These are phyloP conservation scores for Gilbertella persicaria DNA, from an alignment of 371 early-diverging fungal species.

Conservation along the genomic window DNA sequence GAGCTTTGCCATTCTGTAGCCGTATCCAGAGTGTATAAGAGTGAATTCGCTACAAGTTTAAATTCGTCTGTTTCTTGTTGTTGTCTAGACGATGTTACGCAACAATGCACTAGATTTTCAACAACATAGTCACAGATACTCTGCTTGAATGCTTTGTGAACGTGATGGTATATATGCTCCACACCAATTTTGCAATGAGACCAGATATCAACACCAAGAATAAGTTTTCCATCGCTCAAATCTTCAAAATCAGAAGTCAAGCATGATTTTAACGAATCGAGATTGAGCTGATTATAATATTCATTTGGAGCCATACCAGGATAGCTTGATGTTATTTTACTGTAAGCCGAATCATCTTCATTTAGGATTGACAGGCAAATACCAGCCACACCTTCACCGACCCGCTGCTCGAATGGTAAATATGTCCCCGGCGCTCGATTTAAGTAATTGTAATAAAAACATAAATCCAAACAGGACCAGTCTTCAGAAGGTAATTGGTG, in stretches of 20 bases:
- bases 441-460: constrained; percentile 48
- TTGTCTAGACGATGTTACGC: not conserved
- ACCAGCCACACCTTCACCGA: constrained; percentile 77
- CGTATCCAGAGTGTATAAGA: constrained; percentile 35
- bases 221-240: constrained; percentile 22
- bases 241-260: constrained; percentile 26
- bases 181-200: constrained; percentile 62
- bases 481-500: constrained; percentile 7
- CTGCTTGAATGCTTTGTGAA: constrained; percentile 59
- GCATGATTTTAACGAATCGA: constrained; percentile 10
- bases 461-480: constrained; percentile 26
- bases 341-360: constrained; percentile 9
- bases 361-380: constrained; percentile 31
- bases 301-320: not conserved
- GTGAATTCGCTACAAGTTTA: constrained; percentile 1
- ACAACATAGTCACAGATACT: constrained; percentile 72
- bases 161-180: constrained; percentile 47
- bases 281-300: not conserved
- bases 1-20: constrained; percentile 56
- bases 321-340: not conserved
- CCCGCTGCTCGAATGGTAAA: constrained; percentile 59
- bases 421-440: constrained; percentile 44
- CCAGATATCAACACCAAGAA: constrained; percentile 72
- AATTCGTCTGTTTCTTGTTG: constrained; percentile 2
- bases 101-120: constrained; percentile 47